Conservation (phyloP, 305 asterid species). For the Coffea humblotiana region DNA sequence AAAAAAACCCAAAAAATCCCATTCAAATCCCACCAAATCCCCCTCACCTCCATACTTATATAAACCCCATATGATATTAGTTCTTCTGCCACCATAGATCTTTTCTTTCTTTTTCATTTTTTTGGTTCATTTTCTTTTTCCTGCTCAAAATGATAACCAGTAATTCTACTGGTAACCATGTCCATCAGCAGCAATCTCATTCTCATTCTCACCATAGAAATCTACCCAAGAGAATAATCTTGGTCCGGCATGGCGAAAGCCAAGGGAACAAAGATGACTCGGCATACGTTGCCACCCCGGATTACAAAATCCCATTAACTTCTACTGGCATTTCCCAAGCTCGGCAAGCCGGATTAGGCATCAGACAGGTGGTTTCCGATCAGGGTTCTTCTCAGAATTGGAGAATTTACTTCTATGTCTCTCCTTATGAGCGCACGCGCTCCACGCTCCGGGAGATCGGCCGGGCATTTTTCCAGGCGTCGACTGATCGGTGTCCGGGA, state of each 20-base stretch:
- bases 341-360: constrained; percentile 39
- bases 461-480: constrained; percentile 41
- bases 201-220: constrained; percentile 18
- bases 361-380: constrained; percentile 35
- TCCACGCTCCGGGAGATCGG: constrained; percentile 62
- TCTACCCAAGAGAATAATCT: constrained; percentile 63
- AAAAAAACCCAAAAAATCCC: too few relatives aligned
- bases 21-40: too few relatives aligned
- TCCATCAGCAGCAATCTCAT: neutral
- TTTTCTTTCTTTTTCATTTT: too few relatives aligned
- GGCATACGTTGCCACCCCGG: constrained; percentile 35
- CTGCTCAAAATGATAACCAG: neutral
- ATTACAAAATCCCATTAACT: constrained; percentile 47
- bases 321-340: constrained; percentile 51
- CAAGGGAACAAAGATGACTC: constrained; percentile 40
- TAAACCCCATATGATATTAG: too few relatives aligned
- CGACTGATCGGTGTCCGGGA: constrained; percentile 59
- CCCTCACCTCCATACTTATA: too few relatives aligned
- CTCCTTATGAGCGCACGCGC: constrained; percentile 61
- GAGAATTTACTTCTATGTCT: constrained; percentile 64
- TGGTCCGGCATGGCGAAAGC: constrained; percentile 69
- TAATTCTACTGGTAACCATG: neutral
- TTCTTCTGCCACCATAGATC: too few relatives aligned
- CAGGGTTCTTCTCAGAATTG: constrained; percentile 24
- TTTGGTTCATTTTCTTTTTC: too few relatives aligned